A percentile compares a stretch with the other conserved stretches of the same genome.
These are phyloP conservation scores for Paraphaeosphaeria sporulosa DNA, from an alignment of 2,329 filamentous ascomycete genomes.

Conservation along the genomic window DNA sequence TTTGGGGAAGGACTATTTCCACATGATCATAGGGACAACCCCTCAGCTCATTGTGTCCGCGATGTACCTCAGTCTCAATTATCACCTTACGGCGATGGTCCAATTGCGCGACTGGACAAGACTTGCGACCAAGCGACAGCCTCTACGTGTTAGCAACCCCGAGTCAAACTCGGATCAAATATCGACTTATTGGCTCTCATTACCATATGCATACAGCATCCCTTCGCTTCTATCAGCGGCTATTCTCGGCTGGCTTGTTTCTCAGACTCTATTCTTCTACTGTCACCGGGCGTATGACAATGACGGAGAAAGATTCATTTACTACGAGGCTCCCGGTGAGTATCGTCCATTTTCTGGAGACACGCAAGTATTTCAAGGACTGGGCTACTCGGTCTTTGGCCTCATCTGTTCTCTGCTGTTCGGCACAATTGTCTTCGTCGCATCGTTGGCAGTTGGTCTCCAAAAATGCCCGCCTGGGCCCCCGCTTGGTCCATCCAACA, in stretches of 20 bases:
- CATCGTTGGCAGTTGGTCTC: conserved; percentile 5
- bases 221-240: conserved; percentile 12
- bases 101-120: conserved; percentile 20
- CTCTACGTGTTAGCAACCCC: conserved; percentile 19
- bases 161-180: conserved; percentile 17
- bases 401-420: conserved; percentile 2
- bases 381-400: conserved; percentile 16
- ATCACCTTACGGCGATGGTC: conserved; percentile 11
- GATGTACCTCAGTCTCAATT: conserved; percentile 11
- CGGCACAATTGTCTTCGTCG: background rate
- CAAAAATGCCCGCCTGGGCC: conserved; percentile 17
- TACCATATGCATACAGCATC: conserved; percentile 20
- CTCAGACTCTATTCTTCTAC: conserved; percentile 17
- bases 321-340: background rate
- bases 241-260: conserved; percentile 17
- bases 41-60: conserved; percentile 3
- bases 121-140: conserved; percentile 12
- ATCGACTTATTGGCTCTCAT: conserved; percentile 22
- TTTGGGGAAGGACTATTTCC: background rate
- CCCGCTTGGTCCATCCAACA: conserved; percentile 19
- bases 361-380: background rate
- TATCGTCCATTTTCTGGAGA: background rate
- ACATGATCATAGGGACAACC: background rate
- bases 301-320: background rate
- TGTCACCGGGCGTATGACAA: conserved; percentile 9